A percentile compares a stretch with the other conserved stretches of the same genome.
Conservation (phyloP, 1,284 basidiomycete genomes). For the Anthracocystis walkeri region DNA sequence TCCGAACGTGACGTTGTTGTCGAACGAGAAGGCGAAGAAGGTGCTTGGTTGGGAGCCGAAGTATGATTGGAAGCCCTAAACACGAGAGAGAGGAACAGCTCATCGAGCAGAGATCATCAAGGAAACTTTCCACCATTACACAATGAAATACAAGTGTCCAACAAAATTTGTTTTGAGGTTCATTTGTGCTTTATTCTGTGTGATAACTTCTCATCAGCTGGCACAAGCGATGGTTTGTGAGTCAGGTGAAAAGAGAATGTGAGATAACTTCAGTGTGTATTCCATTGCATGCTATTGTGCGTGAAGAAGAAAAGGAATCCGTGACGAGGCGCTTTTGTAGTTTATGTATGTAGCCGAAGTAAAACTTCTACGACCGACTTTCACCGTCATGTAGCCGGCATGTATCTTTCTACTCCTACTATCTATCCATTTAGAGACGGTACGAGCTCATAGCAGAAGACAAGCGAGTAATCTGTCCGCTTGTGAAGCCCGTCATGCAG, state of each 20-base stretch:
- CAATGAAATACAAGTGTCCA: neutral
- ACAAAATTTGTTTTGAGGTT: no score
- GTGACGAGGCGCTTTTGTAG: neutral
- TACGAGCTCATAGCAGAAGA: constrained; percentile 24
- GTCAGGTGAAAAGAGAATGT: neutral
- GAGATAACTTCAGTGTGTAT: neutral
- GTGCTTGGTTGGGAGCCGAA: constrained; percentile 69
- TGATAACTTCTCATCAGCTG: no score
- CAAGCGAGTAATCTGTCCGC: constrained; percentile 39
- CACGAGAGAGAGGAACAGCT: neutral
- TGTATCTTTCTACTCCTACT: neutral
- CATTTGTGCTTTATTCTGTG: no score
- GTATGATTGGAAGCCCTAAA: constrained; percentile 54
- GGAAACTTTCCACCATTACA: neutral
- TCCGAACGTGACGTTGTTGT: constrained; percentile 59
- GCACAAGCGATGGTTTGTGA: no score
- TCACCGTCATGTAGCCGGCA: neutral
- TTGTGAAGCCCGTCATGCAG: constrained; percentile 33
- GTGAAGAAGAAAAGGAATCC: neutral
- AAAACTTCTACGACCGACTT: neutral
- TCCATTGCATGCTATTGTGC: constrained; percentile 2
- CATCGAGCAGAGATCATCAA: no score
- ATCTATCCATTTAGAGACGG: constrained; percentile 17
- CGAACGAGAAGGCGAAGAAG: constrained; percentile 70
- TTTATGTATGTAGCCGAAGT: neutral